phyloP scores from a whole-genome alignment of 1,284 basidiomycete species.

The Testicularia cyperi region DNA sequence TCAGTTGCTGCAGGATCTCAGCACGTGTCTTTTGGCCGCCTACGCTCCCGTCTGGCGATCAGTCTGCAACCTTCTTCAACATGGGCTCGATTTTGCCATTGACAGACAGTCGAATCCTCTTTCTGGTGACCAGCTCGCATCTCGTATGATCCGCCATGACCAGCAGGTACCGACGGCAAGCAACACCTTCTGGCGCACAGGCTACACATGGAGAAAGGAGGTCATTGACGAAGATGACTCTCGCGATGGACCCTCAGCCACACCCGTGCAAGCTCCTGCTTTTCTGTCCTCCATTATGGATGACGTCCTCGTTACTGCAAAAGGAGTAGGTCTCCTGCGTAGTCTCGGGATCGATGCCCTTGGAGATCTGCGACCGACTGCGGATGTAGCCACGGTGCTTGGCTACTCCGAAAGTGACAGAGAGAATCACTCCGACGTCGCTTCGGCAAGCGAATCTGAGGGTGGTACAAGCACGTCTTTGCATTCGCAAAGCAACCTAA shows the following conservation, averaged over 20 bases:
- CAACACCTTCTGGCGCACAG: constrained; percentile 19
- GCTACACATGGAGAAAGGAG: no score
- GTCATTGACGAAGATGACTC: background rate
- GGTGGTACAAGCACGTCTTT: no score
- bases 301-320: constrained; percentile 26
- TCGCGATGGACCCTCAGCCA: background rate
- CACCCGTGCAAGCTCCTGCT: constrained; percentile 13
- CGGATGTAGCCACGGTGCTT: constrained; percentile 11
- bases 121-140: constrained; percentile 25
- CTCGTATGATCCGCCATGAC: constrained; percentile 20
- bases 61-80: constrained; percentile 13
- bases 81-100: constrained; percentile 32
- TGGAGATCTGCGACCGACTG: constrained; percentile 18
- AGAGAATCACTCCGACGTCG: background rate
- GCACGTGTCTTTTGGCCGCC: constrained; percentile 21
- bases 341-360: constrained; percentile 35
- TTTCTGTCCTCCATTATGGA: constrained; percentile 22
- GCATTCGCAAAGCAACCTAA: no score
- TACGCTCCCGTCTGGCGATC: constrained; percentile 26
- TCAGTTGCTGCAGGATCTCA: constrained; percentile 14
- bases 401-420: background rate
- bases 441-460: no score
- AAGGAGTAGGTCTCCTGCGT: constrained; percentile 33
- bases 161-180: constrained; percentile 15
- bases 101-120: constrained; percentile 14